Evolutionary conservation across 768 basidiomycete species (phyloP), one percentile per base, ranked within the genome.

Genomic region (Lactarius indigo): DNA sequence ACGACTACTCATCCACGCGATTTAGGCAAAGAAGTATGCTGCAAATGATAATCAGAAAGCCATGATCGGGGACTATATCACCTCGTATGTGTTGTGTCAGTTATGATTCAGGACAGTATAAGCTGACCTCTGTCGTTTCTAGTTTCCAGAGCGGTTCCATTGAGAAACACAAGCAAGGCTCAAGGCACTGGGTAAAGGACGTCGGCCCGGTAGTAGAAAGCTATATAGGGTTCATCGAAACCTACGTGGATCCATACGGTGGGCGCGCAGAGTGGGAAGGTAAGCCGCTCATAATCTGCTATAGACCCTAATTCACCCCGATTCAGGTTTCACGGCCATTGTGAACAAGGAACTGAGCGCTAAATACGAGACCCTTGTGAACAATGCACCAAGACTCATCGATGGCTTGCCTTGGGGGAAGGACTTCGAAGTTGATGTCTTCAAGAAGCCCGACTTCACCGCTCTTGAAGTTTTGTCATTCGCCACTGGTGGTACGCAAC

Each of bases 211-310:
- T 91, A 39, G 93, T 96, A 20, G 93, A 95, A 76, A 90, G 86
- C 35, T 94, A 94, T 75, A 87, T 94, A 64, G 92, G 92, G 28
- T 92, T 92, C 75, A 83, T 92, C 47, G 91, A 92, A 80, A 92
- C 89, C 1, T 77, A 77, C 31, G 88, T 94, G 20, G 94, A 95
- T 73, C 94, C 94, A 8, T 94, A 91, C 66, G 94, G 93, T 41
- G 89, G 85, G n/a, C 86, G 94, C 59, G 94, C 94, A 0, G 94
- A 95, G 75, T 95, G 93, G 93, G 92, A 95, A 84, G 92, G 91
- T 86, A 63, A 41, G 71, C 63, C 8, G 58, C 64, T 52, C 56
- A 30, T 31, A 52, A 61, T 42, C 41, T 58, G 35, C 17, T 26
- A 1, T 5, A 15, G 20, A 26, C 37, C 12, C 8, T 28, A 20